These are phyloP conservation scores for cucumber (Cucumis sativus) DNA, from an alignment of 306 rosid species.

Conservation along the genomic window Cucumber_9930_V3 NC_026655.2:9515501-9516000, in stretches of 20 bases:
- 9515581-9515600: neutral
- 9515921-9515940: neutral
- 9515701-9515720: neutral
- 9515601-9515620: slow-evolving; percentile 12
- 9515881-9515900: neutral
- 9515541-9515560: neutral
- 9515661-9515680: slow-evolving; percentile 13
- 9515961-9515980: no score
- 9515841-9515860: neutral
- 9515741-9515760: neutral
- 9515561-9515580: neutral
- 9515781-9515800: neutral
- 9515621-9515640: slow-evolving; percentile 23
- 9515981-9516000: neutral
- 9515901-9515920: neutral
- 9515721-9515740: neutral
- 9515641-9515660: slow-evolving; percentile 11
- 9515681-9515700: neutral
- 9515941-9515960: neutral
- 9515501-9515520: slow-evolving; percentile 18
- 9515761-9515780: neutral
- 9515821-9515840: neutral
- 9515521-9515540: neutral
- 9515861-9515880: neutral
- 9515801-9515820: neutral